Evolutionary conservation across 306 rosid species (phyloP).

Genomic region (Lagenaria siceraria): DNA sequence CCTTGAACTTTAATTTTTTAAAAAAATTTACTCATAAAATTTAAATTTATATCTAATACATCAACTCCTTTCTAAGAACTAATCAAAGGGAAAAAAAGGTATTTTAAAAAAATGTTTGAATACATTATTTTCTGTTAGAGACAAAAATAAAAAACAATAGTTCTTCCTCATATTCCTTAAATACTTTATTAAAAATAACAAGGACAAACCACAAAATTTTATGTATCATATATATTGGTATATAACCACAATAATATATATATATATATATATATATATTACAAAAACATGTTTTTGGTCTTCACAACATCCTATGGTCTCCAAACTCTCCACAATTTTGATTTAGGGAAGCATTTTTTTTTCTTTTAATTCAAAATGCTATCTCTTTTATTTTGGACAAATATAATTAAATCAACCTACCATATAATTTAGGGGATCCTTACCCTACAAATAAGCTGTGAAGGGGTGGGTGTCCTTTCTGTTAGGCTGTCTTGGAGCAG

Average conservation of each 20-base stretch:
- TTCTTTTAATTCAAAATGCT: not conserved
- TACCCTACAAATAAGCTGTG: slow-evolving; percentile 34
- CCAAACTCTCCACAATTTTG: not conserved
- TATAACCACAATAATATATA: not conserved
- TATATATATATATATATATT: not conserved
- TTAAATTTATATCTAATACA: too few relatives aligned
- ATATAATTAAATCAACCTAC: slow-evolving; percentile 16
- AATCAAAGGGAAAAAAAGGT: not conserved
- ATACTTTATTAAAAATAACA: not conserved
- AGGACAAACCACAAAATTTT: not conserved
- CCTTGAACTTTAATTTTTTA: too few relatives aligned
- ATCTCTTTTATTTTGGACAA: not conserved
- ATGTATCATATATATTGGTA: not conserved
- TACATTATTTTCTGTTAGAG: not conserved
- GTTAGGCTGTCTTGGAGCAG: slow-evolving; percentile 36
- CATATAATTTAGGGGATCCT: slow-evolving; percentile 21
- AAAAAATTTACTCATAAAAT: too few relatives aligned
- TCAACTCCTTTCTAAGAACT: not conserved
- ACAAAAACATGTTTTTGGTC: not conserved
- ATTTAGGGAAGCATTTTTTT: not conserved
- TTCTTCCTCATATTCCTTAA: not conserved
- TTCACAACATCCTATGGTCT: not conserved
- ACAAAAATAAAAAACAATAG: not conserved
- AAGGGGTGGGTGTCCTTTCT: slow-evolving; percentile 44
- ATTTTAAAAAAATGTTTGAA: not conserved